Percentiles rank a stretch among this genome's conserved stretches.
phyloP scores from a whole-genome alignment of 306 rosid species.

The Lathyrus oleraceus region DNA sequence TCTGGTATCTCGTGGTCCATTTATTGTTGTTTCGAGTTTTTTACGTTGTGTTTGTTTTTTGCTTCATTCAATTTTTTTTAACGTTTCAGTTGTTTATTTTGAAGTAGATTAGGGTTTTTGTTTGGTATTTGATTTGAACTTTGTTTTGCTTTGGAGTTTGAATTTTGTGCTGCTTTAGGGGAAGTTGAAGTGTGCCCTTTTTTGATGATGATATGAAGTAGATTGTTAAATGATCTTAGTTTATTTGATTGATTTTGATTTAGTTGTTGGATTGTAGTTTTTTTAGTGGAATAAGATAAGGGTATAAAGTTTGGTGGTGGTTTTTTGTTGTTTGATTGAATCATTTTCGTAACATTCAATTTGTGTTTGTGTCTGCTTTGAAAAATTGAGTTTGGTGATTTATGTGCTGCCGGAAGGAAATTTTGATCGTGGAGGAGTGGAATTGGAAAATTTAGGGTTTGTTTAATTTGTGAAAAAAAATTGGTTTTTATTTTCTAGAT shows the following conservation, averaged over 20 bases:
- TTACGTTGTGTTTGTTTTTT: not conserved
- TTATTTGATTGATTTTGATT: not conserved
- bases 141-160: conserved; percentile 16
- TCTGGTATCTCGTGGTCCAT: not conserved
- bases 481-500: not conserved
- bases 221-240: conserved; percentile 12
- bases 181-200: conserved; percentile 1
- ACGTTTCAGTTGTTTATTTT: not conserved
- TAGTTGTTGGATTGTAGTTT: conserved; percentile 24
- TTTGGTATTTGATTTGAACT: conserved; percentile 26
- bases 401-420: conserved; percentile 7
- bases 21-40: not conserved
- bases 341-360: not conserved
- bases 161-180: conserved; percentile 7
- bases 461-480: not conserved
- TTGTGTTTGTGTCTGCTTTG: not conserved
- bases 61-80: not conserved
- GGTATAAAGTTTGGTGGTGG: not conserved
- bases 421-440: not conserved
- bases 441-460: not conserved
- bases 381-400: conserved; percentile 10
- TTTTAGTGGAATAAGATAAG: not conserved
- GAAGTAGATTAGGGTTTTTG: conserved; percentile 22
- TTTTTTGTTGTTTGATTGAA: not conserved
- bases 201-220: not conserved